These are phyloP conservation scores for Blastocystis sp. DNA, from an alignment of 352 stramenopile species.

Conservation along the genomic window DNA sequence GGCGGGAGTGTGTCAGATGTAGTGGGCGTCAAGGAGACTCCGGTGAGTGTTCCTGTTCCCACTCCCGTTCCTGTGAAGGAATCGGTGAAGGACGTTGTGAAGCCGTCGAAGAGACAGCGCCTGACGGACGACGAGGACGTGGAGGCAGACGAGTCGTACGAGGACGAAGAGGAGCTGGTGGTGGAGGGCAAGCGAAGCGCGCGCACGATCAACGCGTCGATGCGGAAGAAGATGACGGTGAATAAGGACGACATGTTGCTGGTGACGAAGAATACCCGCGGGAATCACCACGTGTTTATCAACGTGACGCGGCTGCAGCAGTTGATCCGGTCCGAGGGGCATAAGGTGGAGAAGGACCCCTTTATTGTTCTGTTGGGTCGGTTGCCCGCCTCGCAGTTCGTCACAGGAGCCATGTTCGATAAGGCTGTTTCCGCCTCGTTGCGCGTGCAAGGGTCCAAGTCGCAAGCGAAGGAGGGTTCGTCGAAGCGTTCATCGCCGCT, in stretches of 20 bases:
- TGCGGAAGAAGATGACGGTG: constrained; percentile 21
- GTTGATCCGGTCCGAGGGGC: constrained; percentile 17
- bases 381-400: constrained; percentile 23
- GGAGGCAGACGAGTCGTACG: background rate
- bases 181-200: background rate
- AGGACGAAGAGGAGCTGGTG: constrained; percentile 15
- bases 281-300: constrained; percentile 30
- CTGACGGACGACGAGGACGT: background rate
- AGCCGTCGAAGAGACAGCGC: background rate
- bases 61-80: background rate
- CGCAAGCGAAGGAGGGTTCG: too few species aligned
- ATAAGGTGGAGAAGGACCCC: constrained; percentile 29
- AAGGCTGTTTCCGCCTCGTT: background rate
- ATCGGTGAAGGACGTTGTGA: background rate
- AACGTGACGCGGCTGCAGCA: constrained; percentile 63
- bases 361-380: constrained; percentile 19
- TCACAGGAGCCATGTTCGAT: constrained; percentile 3
- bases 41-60: background rate
- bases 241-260: constrained; percentile 42
- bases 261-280: background rate
- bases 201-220: background rate
- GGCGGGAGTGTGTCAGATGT: background rate
- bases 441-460: background rate
- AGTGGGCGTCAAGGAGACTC: too few species aligned
- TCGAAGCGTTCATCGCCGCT: too few species aligned